phyloP scores from a whole-genome alignment of 2,329 filamentous ascomycete genomes.

The Aspergillus tamarii region DNA sequence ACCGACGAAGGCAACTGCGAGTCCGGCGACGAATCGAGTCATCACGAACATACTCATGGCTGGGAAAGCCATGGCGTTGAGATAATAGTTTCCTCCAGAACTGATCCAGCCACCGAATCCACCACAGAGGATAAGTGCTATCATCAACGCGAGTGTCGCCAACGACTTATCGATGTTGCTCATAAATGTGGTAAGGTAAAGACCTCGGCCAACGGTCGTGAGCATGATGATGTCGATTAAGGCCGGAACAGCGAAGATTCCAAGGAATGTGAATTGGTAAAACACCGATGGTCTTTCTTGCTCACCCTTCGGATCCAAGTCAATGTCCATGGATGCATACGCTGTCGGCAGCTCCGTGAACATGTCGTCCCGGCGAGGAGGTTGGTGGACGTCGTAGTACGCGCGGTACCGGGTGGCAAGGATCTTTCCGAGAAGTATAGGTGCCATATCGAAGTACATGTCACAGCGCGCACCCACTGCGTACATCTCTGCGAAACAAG shows the following conservation, averaged over 20 bases:
- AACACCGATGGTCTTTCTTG: conserved; percentile 51
- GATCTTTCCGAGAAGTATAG: conserved; percentile 52
- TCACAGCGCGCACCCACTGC: conserved; percentile 66
- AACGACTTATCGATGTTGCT: conserved; percentile 50
- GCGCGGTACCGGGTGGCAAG: conserved; percentile 46
- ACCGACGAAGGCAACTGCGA: conserved; percentile 55
- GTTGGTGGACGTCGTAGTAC: conserved; percentile 50
- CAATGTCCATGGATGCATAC: conserved; percentile 58
- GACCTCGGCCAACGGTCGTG: conserved; percentile 61
- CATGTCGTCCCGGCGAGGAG: conserved; percentile 55
- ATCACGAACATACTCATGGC: conserved; percentile 60
- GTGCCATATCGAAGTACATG: conserved; percentile 62
- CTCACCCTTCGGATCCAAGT: conserved; percentile 53
- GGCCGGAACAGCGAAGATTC: conserved; percentile 65
- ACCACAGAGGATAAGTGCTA: conserved; percentile 61
- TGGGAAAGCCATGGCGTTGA: conserved; percentile 59
- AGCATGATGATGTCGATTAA: conserved; percentile 64
- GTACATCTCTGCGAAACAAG: conserved; percentile 66
- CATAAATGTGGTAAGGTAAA: conserved; percentile 65
- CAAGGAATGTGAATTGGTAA: conserved; percentile 59
- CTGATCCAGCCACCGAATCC: conserved; percentile 67
- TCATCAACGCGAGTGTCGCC: conserved; percentile 62
- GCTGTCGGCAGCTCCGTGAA: conserved; percentile 54
- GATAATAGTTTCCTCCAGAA: conserved; percentile 65
- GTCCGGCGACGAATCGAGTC: conserved; percentile 53